Conservation (phyloP, 805 yeast genomes). For the Cyberlindnera xylosilytica region DNA sequence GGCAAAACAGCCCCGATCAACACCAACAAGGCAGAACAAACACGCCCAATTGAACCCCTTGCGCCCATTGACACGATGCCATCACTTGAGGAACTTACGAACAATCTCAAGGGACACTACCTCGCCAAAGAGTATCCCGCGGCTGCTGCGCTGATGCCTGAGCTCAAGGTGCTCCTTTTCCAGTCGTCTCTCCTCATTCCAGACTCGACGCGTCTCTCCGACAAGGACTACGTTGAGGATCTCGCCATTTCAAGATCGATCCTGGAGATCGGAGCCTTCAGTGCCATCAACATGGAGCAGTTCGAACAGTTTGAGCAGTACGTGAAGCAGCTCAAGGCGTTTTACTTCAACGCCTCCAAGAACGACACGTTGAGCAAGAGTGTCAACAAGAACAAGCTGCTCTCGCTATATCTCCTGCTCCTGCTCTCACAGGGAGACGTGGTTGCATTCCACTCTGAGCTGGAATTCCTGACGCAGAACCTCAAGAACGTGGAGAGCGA, state of each 20-base stretch:
- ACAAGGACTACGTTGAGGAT: slow-evolving; percentile 50
- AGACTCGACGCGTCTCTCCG: slow-evolving; percentile 36
- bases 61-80: slow-evolving; percentile 26
- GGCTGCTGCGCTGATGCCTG: slow-evolving; percentile 61
- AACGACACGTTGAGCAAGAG: slow-evolving; percentile 38
- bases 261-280: slow-evolving; percentile 83
- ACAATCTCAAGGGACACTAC: slow-evolving; percentile 63
- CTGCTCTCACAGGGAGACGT: slow-evolving; percentile 80
- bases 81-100: slow-evolving; percentile 66
- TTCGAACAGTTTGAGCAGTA: slow-evolving; percentile 64
- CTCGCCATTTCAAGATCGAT: slow-evolving; percentile 76
- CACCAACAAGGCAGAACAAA: not conserved
- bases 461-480: slow-evolving; percentile 57
- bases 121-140: slow-evolving; percentile 56
- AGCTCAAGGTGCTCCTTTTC: slow-evolving; percentile 76
- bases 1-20: not conserved
- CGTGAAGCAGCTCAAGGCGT: slow-evolving; percentile 70
- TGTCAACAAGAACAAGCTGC: slow-evolving; percentile 65
- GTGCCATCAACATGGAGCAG: slow-evolving; percentile 62
- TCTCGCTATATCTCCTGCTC: slow-evolving; percentile 72
- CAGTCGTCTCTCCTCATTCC: slow-evolving; percentile 79
- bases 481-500: slow-evolving; percentile 58
- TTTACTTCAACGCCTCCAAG: slow-evolving; percentile 48
- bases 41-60: no score
- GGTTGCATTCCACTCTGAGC: slow-evolving; percentile 85